Conservation (phyloP, 1,284 basidiomycete species). For the Ustilago hordei region DNA sequence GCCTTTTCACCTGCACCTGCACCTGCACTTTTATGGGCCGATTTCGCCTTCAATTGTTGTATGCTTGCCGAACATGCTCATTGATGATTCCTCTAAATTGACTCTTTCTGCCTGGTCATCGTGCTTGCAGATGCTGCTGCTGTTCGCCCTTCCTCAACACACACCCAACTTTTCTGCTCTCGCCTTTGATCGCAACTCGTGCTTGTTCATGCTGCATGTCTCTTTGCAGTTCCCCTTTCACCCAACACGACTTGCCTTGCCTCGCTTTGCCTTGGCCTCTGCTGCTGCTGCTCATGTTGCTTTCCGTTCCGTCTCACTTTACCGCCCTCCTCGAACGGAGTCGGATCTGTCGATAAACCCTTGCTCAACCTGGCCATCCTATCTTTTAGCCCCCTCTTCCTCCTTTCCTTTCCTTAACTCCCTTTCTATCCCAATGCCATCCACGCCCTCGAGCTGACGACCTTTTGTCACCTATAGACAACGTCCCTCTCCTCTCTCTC, state of each 20-base stretch:
- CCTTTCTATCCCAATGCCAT: background rate
- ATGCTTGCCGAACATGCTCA: slow-evolving; percentile 22
- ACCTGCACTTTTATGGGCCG: slow-evolving; percentile 15
- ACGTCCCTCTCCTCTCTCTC: background rate
- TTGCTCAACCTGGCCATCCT: background rate
- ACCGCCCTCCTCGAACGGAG: background rate
- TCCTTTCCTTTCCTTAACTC: background rate
- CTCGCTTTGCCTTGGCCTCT: background rate
- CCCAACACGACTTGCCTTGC: slow-evolving; percentile 5
- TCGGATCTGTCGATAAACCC: slow-evolving; percentile 9
- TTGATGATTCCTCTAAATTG: slow-evolving; percentile 9
- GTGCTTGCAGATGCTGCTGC: background rate
- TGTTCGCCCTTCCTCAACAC: background rate
- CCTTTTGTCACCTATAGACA: background rate
- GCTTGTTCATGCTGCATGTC: background rate
- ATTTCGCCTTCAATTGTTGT: slow-evolving; percentile 12
- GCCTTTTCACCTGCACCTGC: background rate
- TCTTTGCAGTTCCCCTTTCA: background rate
- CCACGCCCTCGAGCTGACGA: background rate
- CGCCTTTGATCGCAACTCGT: background rate
- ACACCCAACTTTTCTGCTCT: background rate
- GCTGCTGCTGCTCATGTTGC: background rate
- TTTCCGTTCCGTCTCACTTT: slow-evolving; percentile 10
- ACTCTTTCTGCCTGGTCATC: slow-evolving; percentile 4
- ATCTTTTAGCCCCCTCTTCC: background rate